Evolutionary conservation across 2,329 filamentous ascomycete genomes (phyloP).

Genomic region (Rhynchosporium agropyri): DNA sequence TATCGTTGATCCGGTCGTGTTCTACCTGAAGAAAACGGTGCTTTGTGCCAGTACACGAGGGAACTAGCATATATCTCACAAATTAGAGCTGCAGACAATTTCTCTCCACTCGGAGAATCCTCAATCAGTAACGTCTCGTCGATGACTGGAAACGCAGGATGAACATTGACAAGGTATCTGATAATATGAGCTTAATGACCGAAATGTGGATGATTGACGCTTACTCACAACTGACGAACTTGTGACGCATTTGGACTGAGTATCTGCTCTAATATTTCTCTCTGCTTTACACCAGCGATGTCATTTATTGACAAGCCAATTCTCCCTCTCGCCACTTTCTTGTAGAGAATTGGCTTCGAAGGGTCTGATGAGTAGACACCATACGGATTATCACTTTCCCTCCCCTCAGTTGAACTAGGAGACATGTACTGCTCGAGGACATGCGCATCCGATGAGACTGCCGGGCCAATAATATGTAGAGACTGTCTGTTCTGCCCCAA

Average conservation of each 20-base stretch:
- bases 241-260: constrained; percentile 56
- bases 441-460: constrained; percentile 61
- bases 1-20: constrained; percentile 60
- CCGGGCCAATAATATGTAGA: constrained; percentile 60
- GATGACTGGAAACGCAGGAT: constrained; percentile 63
- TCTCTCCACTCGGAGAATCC: constrained; percentile 48
- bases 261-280: constrained; percentile 59
- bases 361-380: constrained; percentile 50
- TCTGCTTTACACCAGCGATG: constrained; percentile 51
- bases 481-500: constrained; percentile 21
- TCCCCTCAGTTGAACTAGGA: constrained; percentile 36
- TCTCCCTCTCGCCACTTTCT: constrained; percentile 35
- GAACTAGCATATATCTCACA: constrained; percentile 61
- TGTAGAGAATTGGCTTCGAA: constrained; percentile 48
- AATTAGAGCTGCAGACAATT: constrained; percentile 58
- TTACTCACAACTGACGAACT: constrained; percentile 51
- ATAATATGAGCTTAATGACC: constrained; percentile 12
- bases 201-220: not conserved
- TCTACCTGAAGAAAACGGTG: constrained; percentile 47
- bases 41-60: constrained; percentile 59
- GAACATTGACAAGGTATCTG: constrained; percentile 58
- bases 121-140: constrained; percentile 57
- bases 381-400: constrained; percentile 43
- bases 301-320: constrained; percentile 45
- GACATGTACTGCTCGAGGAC: constrained; percentile 62